Base-by-base conservation (phyloP, 306 rosid species). In the Prosopis cineraria region DNA sequence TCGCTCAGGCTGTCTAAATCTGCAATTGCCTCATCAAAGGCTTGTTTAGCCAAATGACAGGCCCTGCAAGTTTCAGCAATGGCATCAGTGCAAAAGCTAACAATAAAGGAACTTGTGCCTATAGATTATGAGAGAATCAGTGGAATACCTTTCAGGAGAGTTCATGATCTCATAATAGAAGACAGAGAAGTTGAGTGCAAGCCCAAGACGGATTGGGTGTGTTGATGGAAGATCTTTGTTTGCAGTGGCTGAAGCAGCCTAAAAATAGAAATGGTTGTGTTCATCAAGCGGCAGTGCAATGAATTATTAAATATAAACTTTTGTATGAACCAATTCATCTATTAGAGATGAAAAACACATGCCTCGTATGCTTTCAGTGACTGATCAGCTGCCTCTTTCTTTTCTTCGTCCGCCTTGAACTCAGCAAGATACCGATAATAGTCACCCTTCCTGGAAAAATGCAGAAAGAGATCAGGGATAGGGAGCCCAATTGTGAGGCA, bases 171-270 rank as follows among this genome's bases (percentile, higher is more conserved):
- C 98, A 76, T 92, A 92, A 89, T 94, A 88, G 79, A 92, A 94
- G 76, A 94, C 98, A 79, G 98, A 91, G 77, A 91, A 94, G 89
- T 94, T 94, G 83, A 94, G 97, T 65, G 98, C 98, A 83, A 94
- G 94, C 59, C 98, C 98, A 76, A 91, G 98, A 84, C 97, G 96
- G 78, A 94, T 90, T 27, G 98, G 97, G 79, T 94, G 98, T 67
- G 97, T 94, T 41, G 98, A 89, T 68, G 94, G 93, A 59, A 94
- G 98, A 76, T 92, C 97, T 22, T 91, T 82, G 85, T 75, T 94
- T 68, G 98, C 98, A 19, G 93, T 73, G 14, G 83, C 87, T 67
- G 91, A 89, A 69, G 98, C 98, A 77, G 91, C 89, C 98, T 94
- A 64, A 62, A 37, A 13, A 73, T 55, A 77, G 41, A 19, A 69